Conservation (phyloP, 768 basidiomycete species). For the Suillus luteus region DNA sequence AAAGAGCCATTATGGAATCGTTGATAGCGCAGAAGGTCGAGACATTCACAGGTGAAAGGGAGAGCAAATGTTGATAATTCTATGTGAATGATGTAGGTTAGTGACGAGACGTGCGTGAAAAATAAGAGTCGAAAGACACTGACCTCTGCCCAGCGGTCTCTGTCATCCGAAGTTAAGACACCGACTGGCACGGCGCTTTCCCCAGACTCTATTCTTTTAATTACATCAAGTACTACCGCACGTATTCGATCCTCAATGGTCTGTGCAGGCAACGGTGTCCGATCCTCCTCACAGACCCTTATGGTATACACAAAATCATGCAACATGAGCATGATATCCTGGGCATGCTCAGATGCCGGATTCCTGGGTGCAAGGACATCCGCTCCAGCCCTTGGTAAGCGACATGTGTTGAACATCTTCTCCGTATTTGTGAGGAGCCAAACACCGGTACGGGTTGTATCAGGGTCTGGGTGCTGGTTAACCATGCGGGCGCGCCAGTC, state of each 20-base stretch:
- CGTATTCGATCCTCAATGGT: conserved; percentile 49
- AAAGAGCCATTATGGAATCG: conserved; percentile 76
- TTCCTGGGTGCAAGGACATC: conserved; percentile 63
- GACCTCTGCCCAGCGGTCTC: conserved; percentile 83
- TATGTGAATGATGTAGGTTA: conserved; percentile 29
- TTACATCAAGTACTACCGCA: conserved; percentile 58
- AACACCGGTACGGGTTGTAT: conserved; percentile 74
- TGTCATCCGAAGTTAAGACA: conserved; percentile 73
- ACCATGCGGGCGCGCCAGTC: conserved; percentile 66
- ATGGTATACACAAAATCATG: conserved; percentile 82
- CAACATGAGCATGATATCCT: conserved; percentile 59
- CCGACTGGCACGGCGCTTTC: conserved; percentile 66
- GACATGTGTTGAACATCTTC: conserved; percentile 74
- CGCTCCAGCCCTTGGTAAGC: conserved; percentile 67
- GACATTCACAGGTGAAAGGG: conserved; percentile 66
- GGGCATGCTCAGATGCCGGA: conserved; percentile 37
- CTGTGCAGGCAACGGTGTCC: conserved; percentile 34
- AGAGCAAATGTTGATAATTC: conserved; percentile 73
- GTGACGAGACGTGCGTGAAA: neutral
- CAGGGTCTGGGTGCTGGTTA: conserved; percentile 71
- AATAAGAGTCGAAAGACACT: conserved; percentile 20
- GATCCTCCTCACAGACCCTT: conserved; percentile 55
- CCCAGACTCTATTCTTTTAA: conserved; percentile 46
- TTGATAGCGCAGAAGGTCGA: conserved; percentile 63
- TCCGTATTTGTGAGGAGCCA: conserved; percentile 64